Evolutionary conservation across 2,329 filamentous ascomycete genomes (phyloP), one percentile per base, ranked within the genome.

Genomic region (Cephalotrichum gorgonifer): DNA sequence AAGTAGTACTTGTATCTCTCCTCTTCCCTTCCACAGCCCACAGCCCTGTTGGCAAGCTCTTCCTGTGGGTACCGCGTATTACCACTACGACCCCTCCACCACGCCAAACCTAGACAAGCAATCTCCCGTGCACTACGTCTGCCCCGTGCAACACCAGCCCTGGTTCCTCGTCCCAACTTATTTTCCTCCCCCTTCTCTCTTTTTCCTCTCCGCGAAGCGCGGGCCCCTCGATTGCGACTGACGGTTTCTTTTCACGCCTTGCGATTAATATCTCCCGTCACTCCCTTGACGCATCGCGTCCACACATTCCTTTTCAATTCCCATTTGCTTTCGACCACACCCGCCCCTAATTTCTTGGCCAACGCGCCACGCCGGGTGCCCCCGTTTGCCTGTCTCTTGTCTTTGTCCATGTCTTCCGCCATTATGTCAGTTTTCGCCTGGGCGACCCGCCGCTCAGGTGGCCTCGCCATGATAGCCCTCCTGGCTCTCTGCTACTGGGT

Each of bases 391-490:
- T 15, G 30, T 31, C 30, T 39, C 35, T 39, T 39, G 30, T 31
- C 30, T 31, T 11, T 31, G 11, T 12, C 12, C 30, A 31, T 15
- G 30, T 31, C 41, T 39, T 44, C 52, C 57, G 53, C 52, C 57
- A 55, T 35, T 52, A 80, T 79, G 77, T 70, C 72, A 52, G 56
- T 79, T 54, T 73, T 79, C 56, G 58, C 58, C 33, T 81, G 77
- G 77, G 71, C 69, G 52, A 68, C 74, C 54, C 71, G 71, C 57
- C 70, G 77, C 54, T 70, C 68, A 28, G 76, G 76, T 51, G 77
- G 76, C 49, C 58, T 81, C 52, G 76, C 73, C 54, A 76, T 79
- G 68, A 60, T 79, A 25, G 59, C 60, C 35, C 62, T 77, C 48
- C 54, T 75, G 50, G 57, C 56, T 38, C 68, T 81, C 50, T 73